Percentiles rank a stretch among this genome's conserved stretches.
Conservation (phyloP, 164 flowering plant genomes). For the Vitis amurensis region DNA sequence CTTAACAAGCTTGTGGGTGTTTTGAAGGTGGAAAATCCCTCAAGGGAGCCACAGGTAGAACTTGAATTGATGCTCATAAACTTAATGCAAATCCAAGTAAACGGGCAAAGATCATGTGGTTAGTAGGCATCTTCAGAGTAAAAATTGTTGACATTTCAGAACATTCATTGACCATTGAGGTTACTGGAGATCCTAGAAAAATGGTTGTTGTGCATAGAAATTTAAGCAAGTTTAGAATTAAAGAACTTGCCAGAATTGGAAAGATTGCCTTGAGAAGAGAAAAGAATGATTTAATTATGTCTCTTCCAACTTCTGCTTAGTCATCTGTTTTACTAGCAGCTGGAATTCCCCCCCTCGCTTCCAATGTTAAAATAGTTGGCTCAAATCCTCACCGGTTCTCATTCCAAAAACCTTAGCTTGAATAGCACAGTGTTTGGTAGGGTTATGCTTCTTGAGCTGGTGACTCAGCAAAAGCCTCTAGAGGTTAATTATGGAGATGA, state of each 20-base stretch:
- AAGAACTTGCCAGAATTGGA: constrained; percentile 64
- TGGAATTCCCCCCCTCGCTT: no score
- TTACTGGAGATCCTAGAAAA: constrained; percentile 74
- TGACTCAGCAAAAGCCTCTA: no score
- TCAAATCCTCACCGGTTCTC: no score
- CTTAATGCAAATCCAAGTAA: constrained; percentile 61
- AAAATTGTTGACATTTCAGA: constrained; percentile 66
- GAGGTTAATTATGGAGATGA: no score
- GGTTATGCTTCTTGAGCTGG: no score
- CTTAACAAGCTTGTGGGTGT: constrained; percentile 93
- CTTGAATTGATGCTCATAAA: constrained; percentile 91
- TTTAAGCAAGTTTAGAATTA: constrained; percentile 57
- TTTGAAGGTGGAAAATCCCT: constrained; percentile 88
- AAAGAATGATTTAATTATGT: no score
- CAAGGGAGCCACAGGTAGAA: constrained; percentile 90
- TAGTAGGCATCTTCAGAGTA: constrained; percentile 87
- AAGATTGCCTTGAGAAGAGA: constrained; percentile 19
- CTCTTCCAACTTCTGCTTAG: no score
- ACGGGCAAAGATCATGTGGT: constrained; percentile 80
- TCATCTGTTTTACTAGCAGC: no score
- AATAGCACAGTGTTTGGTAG: no score
- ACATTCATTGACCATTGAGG: constrained; percentile 61
- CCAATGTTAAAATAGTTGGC: no score
- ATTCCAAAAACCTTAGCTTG: no score
- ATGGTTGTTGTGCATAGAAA: constrained; percentile 55